Percentiles rank a stretch among this genome's conserved stretches.
These are phyloP conservation scores for Hortaea werneckii DNA, from an alignment of 2,329 filamentous ascomycete species.

Conservation along the genomic window DNA sequence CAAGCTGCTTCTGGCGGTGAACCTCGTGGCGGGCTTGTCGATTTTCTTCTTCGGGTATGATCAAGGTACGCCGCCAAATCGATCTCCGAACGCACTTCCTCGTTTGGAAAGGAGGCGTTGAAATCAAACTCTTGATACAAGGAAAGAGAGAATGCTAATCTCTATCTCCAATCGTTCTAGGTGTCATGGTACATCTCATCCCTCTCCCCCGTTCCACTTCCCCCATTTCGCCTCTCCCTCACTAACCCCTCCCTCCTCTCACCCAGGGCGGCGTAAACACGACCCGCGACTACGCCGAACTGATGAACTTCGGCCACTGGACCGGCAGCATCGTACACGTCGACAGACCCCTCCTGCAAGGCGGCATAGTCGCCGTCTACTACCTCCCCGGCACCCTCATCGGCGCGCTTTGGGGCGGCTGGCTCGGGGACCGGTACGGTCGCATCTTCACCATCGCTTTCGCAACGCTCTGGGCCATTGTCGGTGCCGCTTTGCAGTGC, in stretches of 20 bases:
- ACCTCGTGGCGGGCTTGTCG: slow-evolving; percentile 52
- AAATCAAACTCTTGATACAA: too few species aligned
- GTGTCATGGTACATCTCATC: slow-evolving; percentile 35
- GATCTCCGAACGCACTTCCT: too few species aligned
- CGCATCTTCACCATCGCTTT: slow-evolving; percentile 54
- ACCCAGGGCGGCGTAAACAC: slow-evolving; percentile 51
- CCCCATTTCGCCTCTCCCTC: too few species aligned
- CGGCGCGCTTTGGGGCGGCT: slow-evolving; percentile 54
- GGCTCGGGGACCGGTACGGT: slow-evolving; percentile 52
- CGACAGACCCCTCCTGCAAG: slow-evolving; percentile 51
- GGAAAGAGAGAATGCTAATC: too few species aligned
- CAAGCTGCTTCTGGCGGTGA: slow-evolving; percentile 50
- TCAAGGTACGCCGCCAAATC: slow-evolving; percentile 23
- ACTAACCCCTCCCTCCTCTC: too few species aligned
- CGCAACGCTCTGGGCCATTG: slow-evolving; percentile 36
- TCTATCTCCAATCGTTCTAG: too few species aligned
- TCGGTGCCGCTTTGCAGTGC: slow-evolving; percentile 53
- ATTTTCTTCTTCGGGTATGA: slow-evolving; percentile 55
- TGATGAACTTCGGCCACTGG: slow-evolving; percentile 56
- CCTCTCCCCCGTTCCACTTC: too few species aligned
- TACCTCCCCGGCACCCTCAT: slow-evolving; percentile 50
- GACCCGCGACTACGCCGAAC: slow-evolving; percentile 51
- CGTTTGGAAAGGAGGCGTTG: too few species aligned
- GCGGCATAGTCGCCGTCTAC: slow-evolving; percentile 50
- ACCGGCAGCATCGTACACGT: slow-evolving; percentile 35